Evolutionary conservation across 179 eudicot species (phyloP), one percentile per base, ranked within the genome.

Genomic region (Patellifolia procumbens): DNA sequence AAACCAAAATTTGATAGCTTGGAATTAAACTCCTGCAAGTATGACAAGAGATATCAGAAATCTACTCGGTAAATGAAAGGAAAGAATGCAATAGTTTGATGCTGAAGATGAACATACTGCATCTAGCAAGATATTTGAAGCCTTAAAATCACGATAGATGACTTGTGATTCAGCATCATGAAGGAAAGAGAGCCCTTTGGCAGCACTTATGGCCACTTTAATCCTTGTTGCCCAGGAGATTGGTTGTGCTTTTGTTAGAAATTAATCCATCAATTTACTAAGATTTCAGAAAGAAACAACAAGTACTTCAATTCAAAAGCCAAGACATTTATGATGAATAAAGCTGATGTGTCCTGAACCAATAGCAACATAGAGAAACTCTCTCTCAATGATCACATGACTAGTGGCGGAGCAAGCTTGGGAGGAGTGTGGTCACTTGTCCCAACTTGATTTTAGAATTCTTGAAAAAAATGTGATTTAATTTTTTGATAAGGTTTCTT

Each of bases 191-290:
- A 94, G 92, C 42, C 97, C 97, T 78, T 87, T 81, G 1, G 98
- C 98, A n/a, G 98, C 92, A 79, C 92, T 97, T 34, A 92, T 84
- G 20, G 97, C 97, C 46, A 94, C 97, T 85, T 92, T 94, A 31
- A 94, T 86, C 81, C 98, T 86, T 60, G 89, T 88, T 75, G 88
- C 90, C 98, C 97, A 94, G 24, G 91, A 70, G 43, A 94, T 86
- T 52, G 97, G 98, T 65, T 90, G 91, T 1, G 98, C 98, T 81
- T 88, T 97, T 94, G 81, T 37, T 58, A 65, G 37, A 37, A 17
- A 29, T 37, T 60, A 37, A 12, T 52, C 45, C 19, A 26, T 68
- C 76, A 74, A 31, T 60, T 39, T 17, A 60, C 13, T 37, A 26
- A 37, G 34, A 60, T 9, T 67, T 37, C 11, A 63, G 22, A 42